Percentiles rank a stretch among this genome's conserved stretches.
These are phyloP conservation scores for Ceratocystis alfenasii DNA, from an alignment of 2,329 filamentous ascomycete species.

Conservation along the genomic window DNA sequence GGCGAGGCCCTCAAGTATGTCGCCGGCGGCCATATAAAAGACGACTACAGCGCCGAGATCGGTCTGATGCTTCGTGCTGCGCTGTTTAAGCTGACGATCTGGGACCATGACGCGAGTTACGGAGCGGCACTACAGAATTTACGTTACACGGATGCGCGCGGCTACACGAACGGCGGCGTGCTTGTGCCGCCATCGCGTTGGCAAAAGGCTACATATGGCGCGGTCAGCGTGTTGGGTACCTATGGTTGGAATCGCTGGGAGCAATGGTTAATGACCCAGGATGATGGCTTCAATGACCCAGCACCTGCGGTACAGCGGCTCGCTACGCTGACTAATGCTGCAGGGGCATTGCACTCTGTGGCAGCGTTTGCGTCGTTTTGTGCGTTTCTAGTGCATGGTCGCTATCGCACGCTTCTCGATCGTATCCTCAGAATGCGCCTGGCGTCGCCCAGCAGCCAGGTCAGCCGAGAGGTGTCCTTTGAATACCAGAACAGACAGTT, in stretches of 20 bases:
- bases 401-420: slow-evolving; percentile 83
- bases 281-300: slow-evolving; percentile 59
- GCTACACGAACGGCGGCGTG: slow-evolving; percentile 41
- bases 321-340: slow-evolving; percentile 54
- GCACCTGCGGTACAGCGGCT: slow-evolving; percentile 43
- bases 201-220: slow-evolving; percentile 76
- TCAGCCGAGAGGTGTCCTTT: slow-evolving; percentile 85
- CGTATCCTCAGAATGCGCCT: slow-evolving; percentile 73
- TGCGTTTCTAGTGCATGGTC: slow-evolving; percentile 79
- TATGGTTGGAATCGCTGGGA: slow-evolving; percentile 93
- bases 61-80: slow-evolving; percentile 61
- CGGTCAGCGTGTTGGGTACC: slow-evolving; percentile 73
- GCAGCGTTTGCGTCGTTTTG: slow-evolving; percentile 78
- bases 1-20: slow-evolving; percentile 81
- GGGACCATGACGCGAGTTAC: slow-evolving; percentile 93
- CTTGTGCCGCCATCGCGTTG: slow-evolving; percentile 59
- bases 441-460: slow-evolving; percentile 70
- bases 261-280: slow-evolving; percentile 64
- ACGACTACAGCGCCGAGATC: slow-evolving; percentile 83
- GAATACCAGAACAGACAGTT: slow-evolving; percentile 96
- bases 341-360: slow-evolving; percentile 65
- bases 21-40: slow-evolving; percentile 58
- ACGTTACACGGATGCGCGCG: slow-evolving; percentile 72
- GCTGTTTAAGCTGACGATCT: slow-evolving; percentile 89
- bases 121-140: slow-evolving; percentile 87